Percentiles rank a stretch among this genome's conserved stretches.
Conservation (phyloP, 1,284 basidiomycete species). For the Xerocomus amazonicus region DNA sequence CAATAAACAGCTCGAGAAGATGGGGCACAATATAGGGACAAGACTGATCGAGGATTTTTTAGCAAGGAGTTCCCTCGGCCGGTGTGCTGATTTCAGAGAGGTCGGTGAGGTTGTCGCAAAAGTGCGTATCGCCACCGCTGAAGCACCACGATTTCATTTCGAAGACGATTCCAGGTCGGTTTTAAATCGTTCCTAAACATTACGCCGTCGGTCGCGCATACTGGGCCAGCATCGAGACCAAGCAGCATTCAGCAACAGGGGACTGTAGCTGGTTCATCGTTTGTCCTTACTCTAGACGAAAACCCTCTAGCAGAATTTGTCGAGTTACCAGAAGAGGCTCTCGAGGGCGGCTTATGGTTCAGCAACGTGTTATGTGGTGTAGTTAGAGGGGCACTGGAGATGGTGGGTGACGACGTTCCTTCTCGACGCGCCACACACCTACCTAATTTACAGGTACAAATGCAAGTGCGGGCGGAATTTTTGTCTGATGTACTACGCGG, state of each 20-base stretch:
- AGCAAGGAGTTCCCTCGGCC: conserved; percentile 80
- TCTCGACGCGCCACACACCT: conserved; percentile 11
- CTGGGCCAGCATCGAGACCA: conserved; percentile 43
- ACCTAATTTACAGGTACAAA: conserved; percentile 70
- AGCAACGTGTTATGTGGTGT: conserved; percentile 96
- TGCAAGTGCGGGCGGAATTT: conserved; percentile 92
- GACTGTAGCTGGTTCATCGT: conserved; percentile 50
- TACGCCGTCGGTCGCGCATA: conserved; percentile 78
- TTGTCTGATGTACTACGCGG: conserved; percentile 88
- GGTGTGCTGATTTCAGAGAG: conserved; percentile 90
- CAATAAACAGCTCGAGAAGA: conserved; percentile 81
- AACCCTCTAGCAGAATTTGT: conserved; percentile 98
- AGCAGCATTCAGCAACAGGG: conserved; percentile 39
- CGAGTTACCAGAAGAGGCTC: conserved; percentile 89
- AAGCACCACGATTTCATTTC: not conserved
- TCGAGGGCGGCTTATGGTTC: conserved; percentile 94
- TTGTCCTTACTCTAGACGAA: conserved; percentile 88
- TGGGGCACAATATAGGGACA: conserved; percentile 99
- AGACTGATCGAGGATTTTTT: conserved; percentile 97
- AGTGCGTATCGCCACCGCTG: conserved; percentile 40
- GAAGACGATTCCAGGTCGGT: conserved; percentile 64
- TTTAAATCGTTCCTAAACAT: conserved; percentile 98
- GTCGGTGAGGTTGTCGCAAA: conserved; percentile 93
- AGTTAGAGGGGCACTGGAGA: conserved; percentile 89
- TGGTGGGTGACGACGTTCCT: conserved; percentile 58